Base-by-base conservation (phyloP, 768 basidiomycete genomes). In the Boletus reticuloceps region DNA sequence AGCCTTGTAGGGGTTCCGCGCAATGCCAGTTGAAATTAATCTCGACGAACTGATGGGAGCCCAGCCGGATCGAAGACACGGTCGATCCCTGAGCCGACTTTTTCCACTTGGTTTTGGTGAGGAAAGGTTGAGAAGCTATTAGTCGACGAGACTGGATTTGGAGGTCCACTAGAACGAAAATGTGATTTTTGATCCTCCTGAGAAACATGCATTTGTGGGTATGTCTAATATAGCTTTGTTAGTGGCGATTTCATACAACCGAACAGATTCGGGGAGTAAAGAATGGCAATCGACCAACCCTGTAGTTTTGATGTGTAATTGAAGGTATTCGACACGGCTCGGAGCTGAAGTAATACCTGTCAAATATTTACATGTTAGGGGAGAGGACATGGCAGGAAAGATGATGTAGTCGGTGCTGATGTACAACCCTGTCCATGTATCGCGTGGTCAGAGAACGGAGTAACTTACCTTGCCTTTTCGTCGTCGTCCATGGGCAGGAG, bases 41-140 rank as follows among this genome's bases (percentile, higher is more conserved):
- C 45, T 73, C 71, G 25, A 64, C 32, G 20, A 74, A 58, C 43
- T 74, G 25, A 71, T 4, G 64, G 61, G 19, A 63, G 69, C 4
- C 71, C 72, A 16, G 72, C 73, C 0, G 61, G 66, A 42, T 58
- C 50, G 32, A 74, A 60, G 5, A 69, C 68, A 12, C 73, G 65
- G 54, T 58, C 61, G 11, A 72, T 64, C 47, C 71, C 22, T 22
- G 39, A 38, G 9, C 72, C 29, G 10, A 42, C 65, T 1, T 29
- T 25, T 34, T 17, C 72, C 73, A 72, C 38, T 72, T 59, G 1
- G 52, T 31, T 13, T 42, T 39, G 9, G 62, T 60, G 1, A 71
- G 55, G 22, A 8, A n/a, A 60, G 59, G 14, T 69, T 56, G 16
- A 73, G 65, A 5, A 74, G 64, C 6, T 69, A 61, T 17, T 74